Evolutionary conservation across 2,329 filamentous ascomycete species (phyloP), one percentile per base, ranked within the genome.

Genomic region (Pseudopyricularia cyperi): DNA sequence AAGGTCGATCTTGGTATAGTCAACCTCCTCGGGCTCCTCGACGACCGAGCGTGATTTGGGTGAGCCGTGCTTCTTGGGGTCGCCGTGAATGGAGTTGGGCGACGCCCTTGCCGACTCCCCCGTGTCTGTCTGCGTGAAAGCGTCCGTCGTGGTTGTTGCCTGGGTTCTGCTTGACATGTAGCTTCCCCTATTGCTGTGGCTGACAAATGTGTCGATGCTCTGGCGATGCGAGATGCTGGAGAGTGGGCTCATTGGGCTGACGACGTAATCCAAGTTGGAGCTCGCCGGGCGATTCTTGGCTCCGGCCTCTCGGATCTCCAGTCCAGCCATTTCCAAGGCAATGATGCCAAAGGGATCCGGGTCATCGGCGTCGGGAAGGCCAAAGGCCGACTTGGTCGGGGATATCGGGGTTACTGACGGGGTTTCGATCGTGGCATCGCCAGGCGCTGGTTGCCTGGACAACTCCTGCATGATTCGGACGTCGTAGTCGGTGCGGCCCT

Each of bases 291-390:
- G 75, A 52, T 79, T 73, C 49, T 82, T 79, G 2, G 83, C 85
- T 33, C 89, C 89, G n/a, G 90, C 90, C 69, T 96, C 90, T 51
- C 87, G 80, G 57, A 97, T 93, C 59, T 91, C 87, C 52, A 96
- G 71, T 2, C 91, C 91, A 55, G 89, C 87, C 71, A 89, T 84
- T 63, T 95, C 89, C n/a, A 97, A 70, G 7, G 91, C 90, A 57
- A 90, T 77, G 26, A 96, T 86, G 24, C 91, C 91, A 62, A 87
- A 97, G 0, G 91, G 91, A 64, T 97, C 91, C 0, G 90, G 89
- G 59, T 97, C 91, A 52, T 89, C 81, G 3, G 72, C 68, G 56
- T 84, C 82, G 1, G 89, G 89, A 15, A 95, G 73, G 2, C 90
- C 90, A 68, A 96, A 95, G 26, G 28, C 33, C 19, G 50, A 32